Percentiles rank a stretch among this genome's conserved stretches.
These are phyloP conservation scores for Fallopia convolvulus DNA, from an alignment of 148 eudicot species.

Conservation along the genomic window DNA sequence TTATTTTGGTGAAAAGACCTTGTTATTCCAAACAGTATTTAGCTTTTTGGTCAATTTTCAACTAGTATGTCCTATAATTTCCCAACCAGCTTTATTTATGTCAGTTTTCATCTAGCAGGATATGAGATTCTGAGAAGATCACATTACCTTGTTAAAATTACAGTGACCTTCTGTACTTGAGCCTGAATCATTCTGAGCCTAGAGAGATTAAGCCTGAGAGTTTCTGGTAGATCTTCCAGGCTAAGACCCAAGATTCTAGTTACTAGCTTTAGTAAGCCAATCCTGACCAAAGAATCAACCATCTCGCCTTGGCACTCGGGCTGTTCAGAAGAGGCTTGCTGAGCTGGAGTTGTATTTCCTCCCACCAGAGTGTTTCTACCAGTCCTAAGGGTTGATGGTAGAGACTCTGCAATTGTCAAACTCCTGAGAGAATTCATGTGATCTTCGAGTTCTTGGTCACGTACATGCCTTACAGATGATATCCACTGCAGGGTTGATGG, in stretches of 20 bases:
- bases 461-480: background rate
- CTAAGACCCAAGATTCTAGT: background rate
- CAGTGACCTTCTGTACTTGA: slow-evolving; percentile 11
- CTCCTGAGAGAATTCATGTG: background rate
- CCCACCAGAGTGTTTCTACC: slow-evolving; percentile 7
- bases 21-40: no score
- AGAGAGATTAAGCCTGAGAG: background rate
- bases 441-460: slow-evolving; percentile 7
- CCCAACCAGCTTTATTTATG: no score
- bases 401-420: background rate
- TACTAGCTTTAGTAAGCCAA: slow-evolving; percentile 4
- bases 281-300: slow-evolving; percentile 6
- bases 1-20: no score
- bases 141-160: slow-evolving; percentile 5
- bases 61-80: no score
- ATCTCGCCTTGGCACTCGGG: slow-evolving; percentile 9
- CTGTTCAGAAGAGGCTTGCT: slow-evolving; percentile 6
- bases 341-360: background rate
- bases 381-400: background rate
- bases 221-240: slow-evolving; percentile 4
- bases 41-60: no score
- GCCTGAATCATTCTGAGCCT: slow-evolving; percentile 7
- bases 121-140: background rate
- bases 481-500: slow-evolving; percentile 5
- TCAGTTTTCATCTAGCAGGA: background rate